Evolutionary conservation across 257 asterid genomes (phyloP).

Genomic region (Penstemon eatonii): DNA sequence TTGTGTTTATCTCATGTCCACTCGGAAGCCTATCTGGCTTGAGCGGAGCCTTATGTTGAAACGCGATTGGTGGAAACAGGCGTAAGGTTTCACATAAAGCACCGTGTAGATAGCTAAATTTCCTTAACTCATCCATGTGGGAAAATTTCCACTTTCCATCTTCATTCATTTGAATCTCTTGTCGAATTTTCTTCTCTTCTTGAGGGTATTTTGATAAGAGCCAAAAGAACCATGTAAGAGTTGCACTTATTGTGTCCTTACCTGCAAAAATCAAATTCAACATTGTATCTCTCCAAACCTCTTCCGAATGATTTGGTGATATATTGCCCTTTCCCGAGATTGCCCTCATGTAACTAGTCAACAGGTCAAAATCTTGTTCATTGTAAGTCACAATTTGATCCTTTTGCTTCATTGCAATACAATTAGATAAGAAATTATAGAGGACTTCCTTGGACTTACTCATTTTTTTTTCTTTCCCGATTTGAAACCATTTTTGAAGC

Average conservation of each 20-base stretch:
- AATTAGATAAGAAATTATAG: neutral
- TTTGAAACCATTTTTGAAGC: slow-evolving; percentile 28
- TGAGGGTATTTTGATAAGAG: slow-evolving; percentile 17
- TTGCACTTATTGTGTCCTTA: slow-evolving; percentile 23
- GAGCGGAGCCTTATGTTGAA: slow-evolving; percentile 27
- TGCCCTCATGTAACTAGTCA: slow-evolving; percentile 23
- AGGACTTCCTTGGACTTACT: slow-evolving; percentile 7
- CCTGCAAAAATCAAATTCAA: slow-evolving; percentile 25
- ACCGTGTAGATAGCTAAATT: slow-evolving; percentile 26
- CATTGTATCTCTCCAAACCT: slow-evolving; percentile 17
- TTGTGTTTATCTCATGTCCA: slow-evolving; percentile 2
- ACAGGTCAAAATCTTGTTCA: slow-evolving; percentile 7
- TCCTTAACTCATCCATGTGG: neutral
- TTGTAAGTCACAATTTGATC: neutral
- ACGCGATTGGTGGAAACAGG: slow-evolving; percentile 26
- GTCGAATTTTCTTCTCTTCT: slow-evolving; percentile 11
- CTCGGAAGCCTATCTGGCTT: slow-evolving; percentile 18
- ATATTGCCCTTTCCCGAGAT: slow-evolving; percentile 5
- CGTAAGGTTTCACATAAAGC: slow-evolving; percentile 30
- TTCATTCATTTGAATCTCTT: slow-evolving; percentile 17
- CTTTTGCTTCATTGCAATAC: slow-evolving; percentile 18
- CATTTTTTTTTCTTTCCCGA: slow-evolving; percentile 35
- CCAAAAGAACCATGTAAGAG: slow-evolving; percentile 34
- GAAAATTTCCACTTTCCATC: neutral
- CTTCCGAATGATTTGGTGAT: neutral